Evolutionary conservation across 2,329 filamentous ascomycete species (phyloP).

Genomic region (Aureobasidium mangrovei): DNA sequence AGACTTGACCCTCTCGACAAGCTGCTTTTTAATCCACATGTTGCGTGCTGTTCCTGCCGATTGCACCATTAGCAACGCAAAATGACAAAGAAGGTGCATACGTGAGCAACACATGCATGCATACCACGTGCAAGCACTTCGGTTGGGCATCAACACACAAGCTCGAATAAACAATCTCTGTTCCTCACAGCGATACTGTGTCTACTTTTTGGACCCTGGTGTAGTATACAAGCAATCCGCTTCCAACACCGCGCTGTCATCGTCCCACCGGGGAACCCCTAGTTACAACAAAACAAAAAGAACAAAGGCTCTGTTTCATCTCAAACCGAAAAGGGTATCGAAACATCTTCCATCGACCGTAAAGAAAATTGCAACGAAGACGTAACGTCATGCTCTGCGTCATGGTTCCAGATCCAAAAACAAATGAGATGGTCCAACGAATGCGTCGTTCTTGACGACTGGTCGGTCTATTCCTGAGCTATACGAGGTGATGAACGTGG

Average conservation of each 20-base stretch:
- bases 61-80: too few species aligned
- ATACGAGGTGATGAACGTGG: background rate
- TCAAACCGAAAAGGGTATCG: slow-evolving; percentile 16
- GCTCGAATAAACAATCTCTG: too few species aligned
- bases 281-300: background rate
- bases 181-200: background rate
- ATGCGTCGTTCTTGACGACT: background rate
- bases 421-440: slow-evolving; percentile 6
- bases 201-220: background rate
- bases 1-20: too few species aligned
- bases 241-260: background rate
- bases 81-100: too few species aligned
- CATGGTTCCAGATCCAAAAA: background rate
- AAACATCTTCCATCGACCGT: slow-evolving; percentile 11
- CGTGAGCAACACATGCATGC: too few species aligned
- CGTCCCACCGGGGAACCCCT: background rate
- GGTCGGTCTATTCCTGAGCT: background rate
- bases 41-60: too few species aligned
- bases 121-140: too few species aligned
- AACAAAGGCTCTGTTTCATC: background rate
- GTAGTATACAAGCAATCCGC: slow-evolving; percentile 1
- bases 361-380: slow-evolving; percentile 12
- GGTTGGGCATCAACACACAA: too few species aligned
- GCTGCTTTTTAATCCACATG: too few species aligned
- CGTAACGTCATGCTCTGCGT: slow-evolving; percentile 1